These are phyloP conservation scores for Globisporangium megalacanthum DNA, from an alignment of 352 stramenopile genomes.

Conservation along the genomic window DNA sequence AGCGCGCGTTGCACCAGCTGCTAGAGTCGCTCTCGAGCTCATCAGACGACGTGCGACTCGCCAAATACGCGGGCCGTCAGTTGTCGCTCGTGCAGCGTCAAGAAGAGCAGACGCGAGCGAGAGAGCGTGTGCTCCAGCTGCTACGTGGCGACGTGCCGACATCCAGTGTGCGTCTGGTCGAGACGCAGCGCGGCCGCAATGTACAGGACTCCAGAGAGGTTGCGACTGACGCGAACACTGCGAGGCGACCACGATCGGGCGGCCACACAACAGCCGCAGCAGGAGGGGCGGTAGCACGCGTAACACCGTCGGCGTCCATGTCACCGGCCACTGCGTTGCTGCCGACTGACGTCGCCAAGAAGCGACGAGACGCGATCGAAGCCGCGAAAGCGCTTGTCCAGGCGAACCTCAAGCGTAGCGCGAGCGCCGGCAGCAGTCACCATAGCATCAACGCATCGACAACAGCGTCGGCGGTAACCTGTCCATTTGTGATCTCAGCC, in stretches of 20 bases:
- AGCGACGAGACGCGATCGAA: constrained; percentile 27
- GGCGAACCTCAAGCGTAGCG: constrained; percentile 11
- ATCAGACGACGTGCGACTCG: constrained; percentile 40
- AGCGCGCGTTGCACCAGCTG: constrained; percentile 29
- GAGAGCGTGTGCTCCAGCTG: constrained; percentile 47
- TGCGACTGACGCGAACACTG: not conserved
- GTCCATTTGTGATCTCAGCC: constrained; percentile 41
- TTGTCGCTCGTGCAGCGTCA: constrained; percentile 47
- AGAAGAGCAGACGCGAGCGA: constrained; percentile 40
- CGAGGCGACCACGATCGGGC: not conserved
- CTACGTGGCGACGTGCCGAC: constrained; percentile 15
- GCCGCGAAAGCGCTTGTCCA: constrained; percentile 30
- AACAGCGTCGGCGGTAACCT: constrained; percentile 2
- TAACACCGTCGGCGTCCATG: not conserved
- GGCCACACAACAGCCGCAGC: not conserved
- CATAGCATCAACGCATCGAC: not conserved
- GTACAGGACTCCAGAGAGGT: not conserved
- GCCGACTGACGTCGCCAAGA: constrained; percentile 10
- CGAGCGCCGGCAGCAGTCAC: constrained; percentile 2
- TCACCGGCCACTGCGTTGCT: not conserved
- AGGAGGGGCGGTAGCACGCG: not conserved
- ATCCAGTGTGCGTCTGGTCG: not conserved
- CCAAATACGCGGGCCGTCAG: constrained; percentile 51
- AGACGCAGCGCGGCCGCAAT: not conserved
- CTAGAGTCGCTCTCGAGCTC: constrained; percentile 27